Evolutionary conservation across 352 stramenopile species (phyloP).

Genomic region (Globisporangium cylindrosporum): DNA sequence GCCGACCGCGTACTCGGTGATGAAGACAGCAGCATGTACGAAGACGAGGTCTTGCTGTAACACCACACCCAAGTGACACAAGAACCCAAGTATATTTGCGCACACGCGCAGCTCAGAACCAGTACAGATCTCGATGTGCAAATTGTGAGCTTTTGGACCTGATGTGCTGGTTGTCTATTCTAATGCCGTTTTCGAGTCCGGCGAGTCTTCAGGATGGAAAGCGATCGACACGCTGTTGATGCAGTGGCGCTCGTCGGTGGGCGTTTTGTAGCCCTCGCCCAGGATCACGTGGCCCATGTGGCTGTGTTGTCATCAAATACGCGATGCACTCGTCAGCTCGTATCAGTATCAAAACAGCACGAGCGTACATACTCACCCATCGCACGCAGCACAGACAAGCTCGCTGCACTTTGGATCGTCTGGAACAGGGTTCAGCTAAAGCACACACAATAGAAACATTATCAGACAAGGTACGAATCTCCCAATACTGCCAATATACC

Average conservation of each 20-base stretch:
- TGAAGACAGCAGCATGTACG: conserved; percentile 46
- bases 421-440: conserved; percentile 53
- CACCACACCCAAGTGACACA: no score
- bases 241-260: conserved; percentile 87
- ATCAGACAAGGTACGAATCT: not conserved
- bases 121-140: not conserved
- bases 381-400: conserved; percentile 87
- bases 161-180: not conserved
- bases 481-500: no score
- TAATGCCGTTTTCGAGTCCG: not conserved
- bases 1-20: conserved; percentile 39
- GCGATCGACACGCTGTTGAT: conserved; percentile 89
- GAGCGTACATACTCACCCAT: conserved; percentile 36
- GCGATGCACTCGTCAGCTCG: not conserved
- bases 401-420: conserved; percentile 68
- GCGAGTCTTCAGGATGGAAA: conserved; percentile 44
- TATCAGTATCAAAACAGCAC: not conserved
- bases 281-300: conserved; percentile 92
- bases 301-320: conserved; percentile 20
- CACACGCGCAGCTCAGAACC: not conserved
- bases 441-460: not conserved
- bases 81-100: not conserved
- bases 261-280: conserved; percentile 83
- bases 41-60: conserved; percentile 40
- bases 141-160: not conserved